Conservation (phyloP, 148 eudicot species). For the Rhododendron williamsianum region DNA sequence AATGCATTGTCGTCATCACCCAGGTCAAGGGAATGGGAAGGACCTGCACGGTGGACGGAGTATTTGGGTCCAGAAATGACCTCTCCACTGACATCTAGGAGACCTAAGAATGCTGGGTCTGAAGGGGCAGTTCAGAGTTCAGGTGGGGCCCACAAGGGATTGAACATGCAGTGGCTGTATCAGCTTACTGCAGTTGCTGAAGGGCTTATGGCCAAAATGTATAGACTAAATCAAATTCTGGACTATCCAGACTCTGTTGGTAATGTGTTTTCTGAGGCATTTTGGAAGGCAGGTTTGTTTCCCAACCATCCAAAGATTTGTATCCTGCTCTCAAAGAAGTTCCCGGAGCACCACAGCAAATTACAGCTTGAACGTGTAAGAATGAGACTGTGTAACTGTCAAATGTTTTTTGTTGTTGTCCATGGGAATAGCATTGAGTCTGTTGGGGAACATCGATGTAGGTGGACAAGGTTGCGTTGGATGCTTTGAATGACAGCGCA, state of each 20-base stretch:
- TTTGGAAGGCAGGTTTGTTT: constrained; percentile 88
- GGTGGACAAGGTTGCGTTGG: constrained; percentile 88
- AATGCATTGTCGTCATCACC: constrained; percentile 35
- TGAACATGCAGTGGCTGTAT: constrained; percentile 86
- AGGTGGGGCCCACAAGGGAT: constrained; percentile 61
- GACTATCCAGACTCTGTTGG: constrained; percentile 81
- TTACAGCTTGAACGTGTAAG: constrained; percentile 91
- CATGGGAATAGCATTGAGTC: constrained; percentile 8
- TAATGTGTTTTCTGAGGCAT: constrained; percentile 69
- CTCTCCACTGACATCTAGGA: constrained; percentile 37
- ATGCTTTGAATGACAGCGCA: constrained; percentile 77
- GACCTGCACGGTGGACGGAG: constrained; percentile 50
- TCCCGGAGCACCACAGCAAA: constrained; percentile 93
- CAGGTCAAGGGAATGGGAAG: constrained; percentile 52
- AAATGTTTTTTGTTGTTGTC: background rate
- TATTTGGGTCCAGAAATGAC: constrained; percentile 43
- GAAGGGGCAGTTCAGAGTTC: constrained; percentile 51
- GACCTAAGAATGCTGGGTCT: constrained; percentile 44
- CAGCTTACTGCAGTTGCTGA: constrained; percentile 94
- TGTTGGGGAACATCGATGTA: constrained; percentile 24
- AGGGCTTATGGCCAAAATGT: constrained; percentile 95
- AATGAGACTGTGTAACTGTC: background rate
- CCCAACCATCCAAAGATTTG: constrained; percentile 88
- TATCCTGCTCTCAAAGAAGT: constrained; percentile 71
- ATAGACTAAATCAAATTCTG: constrained; percentile 81